phyloP scores from a whole-genome alignment of 108 stramenopile genomes.

The Pseudonitzschia delicatissima region DNA sequence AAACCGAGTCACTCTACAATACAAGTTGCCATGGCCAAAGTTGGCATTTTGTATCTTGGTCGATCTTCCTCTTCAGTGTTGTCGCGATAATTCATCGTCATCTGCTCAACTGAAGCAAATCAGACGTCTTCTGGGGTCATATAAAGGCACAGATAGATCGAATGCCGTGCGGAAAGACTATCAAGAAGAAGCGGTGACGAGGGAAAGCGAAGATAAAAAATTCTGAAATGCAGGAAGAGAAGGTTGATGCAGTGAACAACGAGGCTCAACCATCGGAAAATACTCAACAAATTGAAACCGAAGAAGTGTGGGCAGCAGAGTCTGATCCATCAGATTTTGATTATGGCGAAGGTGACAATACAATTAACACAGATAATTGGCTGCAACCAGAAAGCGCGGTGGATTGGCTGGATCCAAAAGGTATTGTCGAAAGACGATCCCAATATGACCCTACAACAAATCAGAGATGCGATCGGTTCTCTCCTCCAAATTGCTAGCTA shows the following conservation, averaged over 20 bases:
- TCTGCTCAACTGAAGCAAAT: not conserved
- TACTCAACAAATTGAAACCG: not conserved
- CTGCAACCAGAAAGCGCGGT: too few relatives aligned
- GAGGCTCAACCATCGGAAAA: not conserved
- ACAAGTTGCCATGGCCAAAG: slow-evolving; percentile 26
- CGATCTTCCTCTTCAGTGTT: slow-evolving; percentile 35
- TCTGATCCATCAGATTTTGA: slow-evolving; percentile 53
- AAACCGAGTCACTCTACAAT: slow-evolving; percentile 1
- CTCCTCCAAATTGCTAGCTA: slow-evolving; percentile 28
- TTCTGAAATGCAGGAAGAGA: too few relatives aligned
- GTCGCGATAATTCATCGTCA: not conserved
- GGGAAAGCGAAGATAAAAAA: not conserved
- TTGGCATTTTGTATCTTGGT: slow-evolving; percentile 27
- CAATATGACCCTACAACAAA: slow-evolving; percentile 5
- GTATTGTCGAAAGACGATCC: slow-evolving; percentile 18
- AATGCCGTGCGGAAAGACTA: not conserved
- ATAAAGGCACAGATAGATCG: slow-evolving; percentile 12
- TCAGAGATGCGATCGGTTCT: slow-evolving; percentile 17
- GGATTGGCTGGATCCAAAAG: slow-evolving; percentile 33
- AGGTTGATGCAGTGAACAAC: not conserved
- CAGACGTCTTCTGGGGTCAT: slow-evolving; percentile 18
- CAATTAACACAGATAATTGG: too few relatives aligned
- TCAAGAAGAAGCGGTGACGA: not conserved
- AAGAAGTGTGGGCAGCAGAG: slow-evolving; percentile 47
- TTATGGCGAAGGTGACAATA: slow-evolving; percentile 34